Evolutionary conservation across 1,139 yeast genomes (phyloP), one percentile per base, ranked within the genome.

Genomic region (Taphrina wiesneri): DNA sequence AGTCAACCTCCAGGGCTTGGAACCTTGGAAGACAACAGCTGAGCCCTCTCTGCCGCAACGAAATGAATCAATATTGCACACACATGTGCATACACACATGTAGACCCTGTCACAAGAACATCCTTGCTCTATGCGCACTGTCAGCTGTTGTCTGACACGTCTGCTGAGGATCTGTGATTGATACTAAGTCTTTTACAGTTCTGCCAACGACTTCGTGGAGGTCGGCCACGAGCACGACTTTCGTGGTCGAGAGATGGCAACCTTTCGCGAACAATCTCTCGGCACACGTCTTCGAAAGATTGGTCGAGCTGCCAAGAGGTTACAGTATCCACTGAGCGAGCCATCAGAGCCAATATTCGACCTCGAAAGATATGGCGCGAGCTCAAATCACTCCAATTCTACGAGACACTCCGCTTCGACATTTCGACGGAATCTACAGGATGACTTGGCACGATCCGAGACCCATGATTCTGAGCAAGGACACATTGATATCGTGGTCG

Each of bases 281-380:
- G 47, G 47, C 2, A 36, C 32, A 21, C 59, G 59, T 4, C 32
- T 39, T 17, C 19, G 34, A 13, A 54, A 41, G 36, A 23, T 54
- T 11, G 49, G 34, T 5, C n/a, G 59, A 21, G 32, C 39, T 15
- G 30, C 36, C 13, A 30, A 23, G 19, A 36, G 59, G 13, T 32
- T 60, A 21, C 56, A 52, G 17, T 60, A 60, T 30, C 64, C 64
- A 11, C 30, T 60, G 19, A 36, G 51, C 28, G 64, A 60, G 25
- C 51, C 56, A 13, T 49, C 57, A n/a, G 64, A 60, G 23, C 57
- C 57, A 15, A 47, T 60, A 25, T 53, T 60, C 51, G 64, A 60
- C 25, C 56, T 60, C 13, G 64, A 60, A 34, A 26, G 64, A 25
- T 41, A 43, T 45, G 64, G 51, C 21, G 64, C 64, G 7, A 54